These are phyloP conservation scores for Colletotrichum sojae DNA, from an alignment of 2,329 filamentous ascomycete genomes.

Conservation along the genomic window DNA sequence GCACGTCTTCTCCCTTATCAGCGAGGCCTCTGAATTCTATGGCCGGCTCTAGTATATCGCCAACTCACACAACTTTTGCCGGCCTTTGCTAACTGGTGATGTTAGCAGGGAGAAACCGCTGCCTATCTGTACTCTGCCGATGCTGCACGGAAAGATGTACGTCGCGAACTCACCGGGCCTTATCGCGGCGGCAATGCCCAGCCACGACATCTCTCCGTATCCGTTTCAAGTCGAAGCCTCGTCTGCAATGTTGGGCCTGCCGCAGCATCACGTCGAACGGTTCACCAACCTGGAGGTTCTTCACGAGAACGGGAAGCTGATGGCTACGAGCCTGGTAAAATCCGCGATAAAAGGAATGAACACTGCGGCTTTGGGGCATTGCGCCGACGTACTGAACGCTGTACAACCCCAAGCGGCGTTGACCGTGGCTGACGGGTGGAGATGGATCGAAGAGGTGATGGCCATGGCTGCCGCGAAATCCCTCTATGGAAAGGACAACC, in stretches of 20 bases:
- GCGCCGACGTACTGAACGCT: constrained; percentile 49
- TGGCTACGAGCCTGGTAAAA: constrained; percentile 52
- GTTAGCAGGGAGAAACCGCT: constrained; percentile 44
- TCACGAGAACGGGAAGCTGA: constrained; percentile 53
- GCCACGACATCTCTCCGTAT: constrained; percentile 60
- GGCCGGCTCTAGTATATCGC: constrained; percentile 54
- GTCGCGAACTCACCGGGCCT: constrained; percentile 58
- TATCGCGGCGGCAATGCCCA: constrained; percentile 56
- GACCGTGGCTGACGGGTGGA: constrained; percentile 51
- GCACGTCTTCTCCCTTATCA: constrained; percentile 60
- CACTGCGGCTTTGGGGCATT: constrained; percentile 50
- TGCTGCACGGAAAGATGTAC: constrained; percentile 60
- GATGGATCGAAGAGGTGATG: constrained; percentile 55
- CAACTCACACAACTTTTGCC: background rate
- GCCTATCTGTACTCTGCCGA: constrained; percentile 60
- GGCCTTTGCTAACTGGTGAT: background rate
- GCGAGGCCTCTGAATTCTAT: constrained; percentile 53
- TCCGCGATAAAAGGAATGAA: constrained; percentile 53
- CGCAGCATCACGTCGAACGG: constrained; percentile 44
- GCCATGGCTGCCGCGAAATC: constrained; percentile 54
- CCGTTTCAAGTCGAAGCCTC: constrained; percentile 56
- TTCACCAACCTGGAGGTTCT: constrained; percentile 46
- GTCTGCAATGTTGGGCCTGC: constrained; percentile 54
- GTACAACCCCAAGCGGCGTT: constrained; percentile 40
- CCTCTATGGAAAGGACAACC: constrained; percentile 61